Evolutionary conservation across 768 basidiomycete genomes (phyloP).

Genomic region (Suillus subaureus): DNA sequence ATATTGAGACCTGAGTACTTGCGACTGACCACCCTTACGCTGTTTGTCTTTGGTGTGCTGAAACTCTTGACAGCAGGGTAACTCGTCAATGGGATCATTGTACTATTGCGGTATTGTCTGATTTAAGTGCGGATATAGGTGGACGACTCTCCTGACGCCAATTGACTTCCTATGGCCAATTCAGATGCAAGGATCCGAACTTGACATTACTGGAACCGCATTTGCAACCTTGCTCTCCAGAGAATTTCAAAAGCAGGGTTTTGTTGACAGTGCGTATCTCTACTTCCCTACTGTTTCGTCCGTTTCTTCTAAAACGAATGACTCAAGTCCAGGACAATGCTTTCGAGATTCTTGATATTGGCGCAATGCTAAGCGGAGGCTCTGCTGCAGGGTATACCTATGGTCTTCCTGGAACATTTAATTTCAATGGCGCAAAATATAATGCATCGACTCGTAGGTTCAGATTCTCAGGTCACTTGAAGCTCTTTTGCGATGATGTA

Average conservation of each 20-base stretch:
- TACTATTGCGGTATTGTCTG: not conserved
- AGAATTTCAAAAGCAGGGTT: slow-evolving; percentile 10
- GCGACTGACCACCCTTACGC: slow-evolving; percentile 7
- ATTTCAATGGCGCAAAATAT: slow-evolving; percentile 22
- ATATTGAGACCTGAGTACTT: slow-evolving; percentile 5
- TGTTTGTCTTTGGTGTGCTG: slow-evolving; percentile 12
- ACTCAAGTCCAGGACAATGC: slow-evolving; percentile 16
- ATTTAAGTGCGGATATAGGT: slow-evolving; percentile 12
- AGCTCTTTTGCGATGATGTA: not conserved
- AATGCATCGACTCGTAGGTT: slow-evolving; percentile 13
- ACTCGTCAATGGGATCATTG: not conserved
- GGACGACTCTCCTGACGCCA: slow-evolving; percentile 17
- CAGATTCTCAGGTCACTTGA: not conserved
- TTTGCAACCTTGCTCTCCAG: slow-evolving; percentile 5
- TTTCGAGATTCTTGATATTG: slow-evolving; percentile 14
- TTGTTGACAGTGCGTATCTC: slow-evolving; percentile 8
- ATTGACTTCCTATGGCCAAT: slow-evolving; percentile 4
- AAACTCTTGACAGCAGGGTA: slow-evolving; percentile 22
- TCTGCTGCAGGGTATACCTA: slow-evolving; percentile 15
- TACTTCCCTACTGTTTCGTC: not conserved
- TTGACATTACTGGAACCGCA: slow-evolving; percentile 13
- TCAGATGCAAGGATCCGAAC: slow-evolving; percentile 6
- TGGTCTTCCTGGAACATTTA: slow-evolving; percentile 12
- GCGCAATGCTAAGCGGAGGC: slow-evolving; percentile 18
- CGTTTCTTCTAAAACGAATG: not conserved